Conservation (phyloP, 345 rosid genomes). For the Linum usitatissimum region DNA sequence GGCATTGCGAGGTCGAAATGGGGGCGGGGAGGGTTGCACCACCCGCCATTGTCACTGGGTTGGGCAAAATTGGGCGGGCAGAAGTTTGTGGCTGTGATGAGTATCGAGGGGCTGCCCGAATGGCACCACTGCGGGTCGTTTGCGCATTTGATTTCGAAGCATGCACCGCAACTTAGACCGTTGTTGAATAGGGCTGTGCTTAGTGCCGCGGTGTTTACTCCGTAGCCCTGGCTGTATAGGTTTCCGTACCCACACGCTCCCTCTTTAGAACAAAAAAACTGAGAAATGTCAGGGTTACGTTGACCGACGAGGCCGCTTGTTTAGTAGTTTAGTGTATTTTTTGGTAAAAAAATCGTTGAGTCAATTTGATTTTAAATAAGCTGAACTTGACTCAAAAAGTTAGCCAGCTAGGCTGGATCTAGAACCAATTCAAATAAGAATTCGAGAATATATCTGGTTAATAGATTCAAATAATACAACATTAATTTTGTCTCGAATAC, state of each 20-base stretch:
- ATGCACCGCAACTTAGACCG: constrained; percentile 85
- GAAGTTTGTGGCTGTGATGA: constrained; percentile 83
- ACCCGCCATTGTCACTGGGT: constrained; percentile 83
- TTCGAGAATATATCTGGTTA: too few species aligned
- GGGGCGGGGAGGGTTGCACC: constrained; percentile 99
- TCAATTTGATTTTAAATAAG: too few species aligned
- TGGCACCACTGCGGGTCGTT: constrained; percentile 76
- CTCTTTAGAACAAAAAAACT: constrained; percentile 25
- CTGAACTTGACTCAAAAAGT: too few species aligned
- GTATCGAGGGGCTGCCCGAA: constrained; percentile 67
- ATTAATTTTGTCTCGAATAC: too few species aligned
- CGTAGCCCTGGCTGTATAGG: constrained; percentile 90
- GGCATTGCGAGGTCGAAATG: constrained; percentile 99
- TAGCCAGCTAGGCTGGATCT: too few species aligned
- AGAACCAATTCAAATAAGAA: too few species aligned
- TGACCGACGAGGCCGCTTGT: background rate
- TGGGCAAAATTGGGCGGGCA: constrained; percentile 92
- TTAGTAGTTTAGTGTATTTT: too few species aligned
- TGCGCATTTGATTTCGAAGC: constrained; percentile 77
- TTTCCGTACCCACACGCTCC: constrained; percentile 99
- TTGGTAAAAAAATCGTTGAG: too few species aligned
- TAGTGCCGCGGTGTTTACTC: constrained; percentile 88
- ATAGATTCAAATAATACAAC: too few species aligned
- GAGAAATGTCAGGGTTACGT: background rate
- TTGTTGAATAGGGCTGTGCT: constrained; percentile 90